Evolutionary conservation across 305 asterid genomes (phyloP).

Genomic region (Ajuga reptans): DNA sequence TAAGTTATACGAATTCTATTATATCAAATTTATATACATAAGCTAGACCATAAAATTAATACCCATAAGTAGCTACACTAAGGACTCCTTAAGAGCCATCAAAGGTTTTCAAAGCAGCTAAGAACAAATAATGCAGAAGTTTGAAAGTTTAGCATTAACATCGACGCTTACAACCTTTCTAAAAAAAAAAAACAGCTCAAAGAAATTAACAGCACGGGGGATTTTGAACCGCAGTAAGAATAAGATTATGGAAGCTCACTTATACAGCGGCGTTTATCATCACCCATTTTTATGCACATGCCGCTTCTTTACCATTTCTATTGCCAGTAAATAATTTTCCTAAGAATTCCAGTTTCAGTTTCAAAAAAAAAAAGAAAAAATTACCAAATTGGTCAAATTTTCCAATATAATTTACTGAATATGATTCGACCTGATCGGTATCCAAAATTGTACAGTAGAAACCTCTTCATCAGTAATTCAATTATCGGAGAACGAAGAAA

Average conservation of each 20-base stretch:
- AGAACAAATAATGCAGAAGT: not conserved
- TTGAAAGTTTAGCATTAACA: not conserved
- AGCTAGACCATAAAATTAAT: too few species aligned
- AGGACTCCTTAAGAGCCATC: too few species aligned
- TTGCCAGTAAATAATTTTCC: not conserved
- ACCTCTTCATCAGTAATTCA: not conserved
- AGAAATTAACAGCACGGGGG: not conserved
- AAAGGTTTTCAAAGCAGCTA: not conserved
- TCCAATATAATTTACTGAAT: not conserved
- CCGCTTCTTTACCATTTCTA: constrained; percentile 8
- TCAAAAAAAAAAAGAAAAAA: constrained; percentile 9
- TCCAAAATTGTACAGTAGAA: not conserved
- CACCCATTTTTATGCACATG: not conserved
- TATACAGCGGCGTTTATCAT: constrained; percentile 9
- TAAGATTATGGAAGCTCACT: too few species aligned
- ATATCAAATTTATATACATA: not conserved
- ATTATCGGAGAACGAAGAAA: not conserved
- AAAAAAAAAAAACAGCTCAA: too few species aligned
- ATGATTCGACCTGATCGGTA: not conserved
- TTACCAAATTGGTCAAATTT: not conserved
- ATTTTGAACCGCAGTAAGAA: not conserved
- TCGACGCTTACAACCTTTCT: too few species aligned
- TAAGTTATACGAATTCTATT: not conserved
- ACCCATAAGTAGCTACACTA: too few species aligned
- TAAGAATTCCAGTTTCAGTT: constrained; percentile 6